Evolutionary conservation across 2,329 filamentous ascomycete genomes (phyloP), one percentile per base, ranked within the genome.

Genomic region (Lachnellula hyalina): DNA sequence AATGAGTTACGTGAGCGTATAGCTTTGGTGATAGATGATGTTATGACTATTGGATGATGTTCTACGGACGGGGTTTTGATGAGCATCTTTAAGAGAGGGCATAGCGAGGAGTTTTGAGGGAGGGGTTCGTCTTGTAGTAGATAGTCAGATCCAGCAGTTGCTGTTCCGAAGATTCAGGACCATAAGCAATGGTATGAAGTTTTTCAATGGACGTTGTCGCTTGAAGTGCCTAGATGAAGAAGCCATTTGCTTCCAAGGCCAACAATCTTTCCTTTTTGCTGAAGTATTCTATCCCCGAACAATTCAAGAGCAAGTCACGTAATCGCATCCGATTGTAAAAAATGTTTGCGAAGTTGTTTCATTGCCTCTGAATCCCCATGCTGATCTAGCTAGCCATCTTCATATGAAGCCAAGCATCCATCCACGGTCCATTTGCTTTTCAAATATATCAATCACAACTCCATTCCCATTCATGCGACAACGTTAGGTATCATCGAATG

Each of bases 1-100:
- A 90, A 74, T 88, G 68, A 73, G 41, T 1, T 12, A 21, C 5
- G 17, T 21, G n/a, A 44, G 21, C 11, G 21, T 25, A 9, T n/a
- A 12, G 17, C 21, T 17, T 17, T 52, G 47, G 46, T 54, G 15
- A 52, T 48, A 19, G 36, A 50, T 50, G 40, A 47, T 47, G 32
- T 53, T 21, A 51, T 34, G 14, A 52, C 21, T 34, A 8, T 45
- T 41, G 2, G 49, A 32, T 23, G 34, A 23, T n/a, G 32, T 50
- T 35, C 42, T n/a, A 32, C 32, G 38, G 41, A 34, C 19, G 23
- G 46, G 23, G 25, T 38, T 12, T 40, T 53, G 46, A 19, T 48
- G 48, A 14, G 54, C 52, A 59, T 61, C 46, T 51, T 36, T 36
- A 44, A 28, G 8, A 36, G 21, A 36, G 21, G 45, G 54, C 64